phyloP scores from a whole-genome alignment of 805 yeast genomes.

The Saturnispora sanitii region DNA sequence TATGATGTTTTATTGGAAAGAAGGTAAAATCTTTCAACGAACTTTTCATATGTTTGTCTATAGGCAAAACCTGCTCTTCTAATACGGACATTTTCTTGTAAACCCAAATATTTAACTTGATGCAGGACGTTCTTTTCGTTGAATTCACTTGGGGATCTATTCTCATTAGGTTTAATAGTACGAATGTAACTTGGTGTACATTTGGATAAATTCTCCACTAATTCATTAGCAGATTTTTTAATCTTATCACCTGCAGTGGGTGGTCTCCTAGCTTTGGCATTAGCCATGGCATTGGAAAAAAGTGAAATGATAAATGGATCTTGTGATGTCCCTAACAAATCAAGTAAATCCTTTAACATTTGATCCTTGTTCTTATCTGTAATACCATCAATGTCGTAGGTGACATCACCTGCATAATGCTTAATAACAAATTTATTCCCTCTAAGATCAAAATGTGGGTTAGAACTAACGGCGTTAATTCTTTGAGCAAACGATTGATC shows the following conservation, averaged over 20 bases:
- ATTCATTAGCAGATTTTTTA: slow-evolving; percentile 78
- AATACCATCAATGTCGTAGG: slow-evolving; percentile 80
- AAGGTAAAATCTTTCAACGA: slow-evolving; percentile 87
- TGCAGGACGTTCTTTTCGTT: slow-evolving; percentile 85
- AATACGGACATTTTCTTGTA: slow-evolving; percentile 93
- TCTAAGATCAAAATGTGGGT: slow-evolving; percentile 84
- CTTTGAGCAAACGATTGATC: slow-evolving; percentile 94
- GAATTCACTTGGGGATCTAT: slow-evolving; percentile 81
- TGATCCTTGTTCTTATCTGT: slow-evolving; percentile 97
- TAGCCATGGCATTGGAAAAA: slow-evolving; percentile 52
- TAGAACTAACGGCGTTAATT: slow-evolving; percentile 69
- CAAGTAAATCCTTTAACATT: slow-evolving; percentile 77
- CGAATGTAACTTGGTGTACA: slow-evolving; percentile 95
- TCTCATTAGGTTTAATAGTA: slow-evolving; percentile 95
- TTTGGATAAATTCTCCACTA: slow-evolving; percentile 80
- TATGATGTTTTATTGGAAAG: slow-evolving; percentile 85
- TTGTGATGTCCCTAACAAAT: slow-evolving; percentile 61
- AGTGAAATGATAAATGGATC: slow-evolving; percentile 51
- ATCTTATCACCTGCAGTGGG: slow-evolving; percentile 96
- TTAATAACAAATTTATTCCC: slow-evolving; percentile 74
- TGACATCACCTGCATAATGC: slow-evolving; percentile 98
- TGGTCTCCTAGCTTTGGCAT: slow-evolving; percentile 55
- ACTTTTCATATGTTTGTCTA: slow-evolving; percentile 92
- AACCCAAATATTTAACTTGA: slow-evolving; percentile 90
- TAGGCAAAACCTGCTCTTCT: slow-evolving; percentile 99